Base-by-base conservation (phyloP, 2,329 filamentous ascomycete species). In the Nemania sp. region DNA sequence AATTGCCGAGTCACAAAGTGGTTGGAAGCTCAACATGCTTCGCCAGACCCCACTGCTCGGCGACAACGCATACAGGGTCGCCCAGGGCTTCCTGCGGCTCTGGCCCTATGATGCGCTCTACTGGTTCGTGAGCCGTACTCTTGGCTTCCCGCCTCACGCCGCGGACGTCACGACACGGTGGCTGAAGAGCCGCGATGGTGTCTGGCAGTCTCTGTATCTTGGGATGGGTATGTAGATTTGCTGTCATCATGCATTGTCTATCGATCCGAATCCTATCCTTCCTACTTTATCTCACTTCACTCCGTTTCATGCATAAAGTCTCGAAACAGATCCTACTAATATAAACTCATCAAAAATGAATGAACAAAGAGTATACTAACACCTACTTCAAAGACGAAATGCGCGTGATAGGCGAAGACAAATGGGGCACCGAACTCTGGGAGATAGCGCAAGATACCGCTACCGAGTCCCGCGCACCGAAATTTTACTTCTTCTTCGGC, bases 1-100 rank as follows among this genome's bases (percentile, higher is more conserved):
- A 79, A 89, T 94, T 69, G 88, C 88, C 10, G 79, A 81, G 64
- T 92, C 89, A 1, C 83, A 86, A 0, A 88, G 83, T 29, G 92
- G 92, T 1, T 79, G 79, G 63, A 85, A 85, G 55, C 79, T 90
- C 45, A 79, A 80, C 43, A 70, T 82, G 3, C 73, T 88, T 5
- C 80, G 80, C 2, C 76, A 79, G 51, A 79, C 79, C 4, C 82
- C 84, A 1, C 66, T 83, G 2, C 74, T 88, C 1, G 80, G 83
- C 27, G 66, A 73, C 0, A 75, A 80, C 61, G 81, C 81, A 3
- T 82, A 84, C 65, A 72, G 78, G 20, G 55, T 87, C 7, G 83
- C 82, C 3, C 76, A 77, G 66, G 66, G 73, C 0, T 75, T 86
- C 18, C 76, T 89, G 1, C 76, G 76, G 20, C 75, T 84, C 6